A percentile compares a stretch with the other conserved stretches of the same genome.
phyloP scores from a whole-genome alignment of 208 protist species.

The Strigomonas culicis region DNA sequence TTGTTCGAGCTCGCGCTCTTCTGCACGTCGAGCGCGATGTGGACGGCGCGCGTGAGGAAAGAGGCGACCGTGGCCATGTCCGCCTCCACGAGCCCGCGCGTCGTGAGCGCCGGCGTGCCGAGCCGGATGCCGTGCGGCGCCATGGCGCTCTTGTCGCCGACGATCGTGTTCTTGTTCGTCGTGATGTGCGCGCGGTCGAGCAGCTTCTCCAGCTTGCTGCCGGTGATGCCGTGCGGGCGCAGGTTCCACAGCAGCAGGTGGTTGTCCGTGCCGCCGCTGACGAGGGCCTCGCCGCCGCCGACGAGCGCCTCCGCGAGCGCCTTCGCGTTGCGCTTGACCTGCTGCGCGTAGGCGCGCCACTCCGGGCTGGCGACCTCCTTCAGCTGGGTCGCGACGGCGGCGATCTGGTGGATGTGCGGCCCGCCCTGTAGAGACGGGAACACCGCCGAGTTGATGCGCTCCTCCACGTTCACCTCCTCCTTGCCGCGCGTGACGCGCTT shows the following conservation, averaged over 20 bases:
- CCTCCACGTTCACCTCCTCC: conserved; percentile 75
- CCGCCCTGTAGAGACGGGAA: conserved; percentile 98
- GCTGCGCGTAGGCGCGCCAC: conserved; percentile 93
- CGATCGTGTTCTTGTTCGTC: conserved; percentile 97
- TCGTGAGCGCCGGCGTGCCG: conserved; percentile 95
- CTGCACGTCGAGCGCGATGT: conserved; percentile 75
- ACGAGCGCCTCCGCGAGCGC: conserved; percentile 79
- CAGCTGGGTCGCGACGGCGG: conserved; percentile 95
- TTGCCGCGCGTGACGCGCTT: conserved; percentile 75
- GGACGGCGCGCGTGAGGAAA: conserved; percentile 86
- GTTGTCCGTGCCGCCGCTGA: conserved; percentile 97
- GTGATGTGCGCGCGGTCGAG: conserved; percentile 91
- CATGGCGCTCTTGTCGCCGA: conserved; percentile 93
- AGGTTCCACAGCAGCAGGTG: conserved; percentile 98
- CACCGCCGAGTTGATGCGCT: conserved; percentile 96
- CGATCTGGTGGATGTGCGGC: conserved; percentile 98
- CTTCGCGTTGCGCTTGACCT: conserved; percentile 90
- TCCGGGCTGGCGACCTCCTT: conserved; percentile 90
- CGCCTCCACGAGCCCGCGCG: conserved; percentile 90
- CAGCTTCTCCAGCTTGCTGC: conserved; percentile 96
- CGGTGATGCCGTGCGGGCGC: conserved; percentile 91
- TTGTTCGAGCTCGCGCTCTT: conserved; percentile 52
- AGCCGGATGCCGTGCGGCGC: conserved; percentile 94
- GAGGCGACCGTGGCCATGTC: conserved; percentile 91
- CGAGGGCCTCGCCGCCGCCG: conserved; percentile 87